Evolutionary conservation across 768 basidiomycete genomes (phyloP).

Genomic region (Phanerodontia chrysosporium): DNA sequence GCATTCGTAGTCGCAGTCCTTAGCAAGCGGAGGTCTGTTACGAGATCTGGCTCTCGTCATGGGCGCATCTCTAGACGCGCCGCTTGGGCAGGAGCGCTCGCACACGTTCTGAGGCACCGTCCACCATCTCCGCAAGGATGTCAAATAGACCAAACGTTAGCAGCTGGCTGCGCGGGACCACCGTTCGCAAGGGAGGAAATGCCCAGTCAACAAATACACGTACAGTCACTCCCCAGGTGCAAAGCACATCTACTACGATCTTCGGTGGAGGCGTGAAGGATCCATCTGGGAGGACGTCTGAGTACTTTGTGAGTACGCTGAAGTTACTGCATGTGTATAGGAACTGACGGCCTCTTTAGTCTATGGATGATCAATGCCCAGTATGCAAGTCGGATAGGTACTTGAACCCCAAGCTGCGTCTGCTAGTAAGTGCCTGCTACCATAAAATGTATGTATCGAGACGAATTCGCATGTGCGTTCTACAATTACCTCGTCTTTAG

Average conservation of each 20-base stretch:
- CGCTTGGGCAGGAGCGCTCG: neutral
- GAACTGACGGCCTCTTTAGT: conserved; percentile 35
- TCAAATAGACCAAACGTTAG: conserved; percentile 24
- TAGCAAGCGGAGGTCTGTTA: conserved; percentile 6
- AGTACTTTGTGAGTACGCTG: conserved; percentile 63
- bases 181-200: conserved; percentile 58
- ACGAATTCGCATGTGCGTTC: neutral
- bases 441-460: conserved; percentile 80
- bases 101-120: neutral
- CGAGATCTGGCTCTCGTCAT: conserved; percentile 1
- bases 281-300: conserved; percentile 74
- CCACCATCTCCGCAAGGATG: conserved; percentile 19
- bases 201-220: conserved; percentile 46
- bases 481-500: conserved; percentile 32
- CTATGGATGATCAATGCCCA: conserved; percentile 93
- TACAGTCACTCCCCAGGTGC: conserved; percentile 62
- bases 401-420: conserved; percentile 87
- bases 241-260: conserved; percentile 68
- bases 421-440: conserved; percentile 95
- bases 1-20: too few relatives aligned
- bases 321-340: neutral
- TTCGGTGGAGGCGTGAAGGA: conserved; percentile 87
- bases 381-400: conserved; percentile 97
- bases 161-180: conserved; percentile 70
- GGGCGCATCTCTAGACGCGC: neutral